A percentile compares a stretch with the other conserved stretches of the same genome.
Evolutionary conservation across 2,329 filamentous ascomycete species (phyloP).

Genomic region (Hypomyces perniciosus): DNA sequence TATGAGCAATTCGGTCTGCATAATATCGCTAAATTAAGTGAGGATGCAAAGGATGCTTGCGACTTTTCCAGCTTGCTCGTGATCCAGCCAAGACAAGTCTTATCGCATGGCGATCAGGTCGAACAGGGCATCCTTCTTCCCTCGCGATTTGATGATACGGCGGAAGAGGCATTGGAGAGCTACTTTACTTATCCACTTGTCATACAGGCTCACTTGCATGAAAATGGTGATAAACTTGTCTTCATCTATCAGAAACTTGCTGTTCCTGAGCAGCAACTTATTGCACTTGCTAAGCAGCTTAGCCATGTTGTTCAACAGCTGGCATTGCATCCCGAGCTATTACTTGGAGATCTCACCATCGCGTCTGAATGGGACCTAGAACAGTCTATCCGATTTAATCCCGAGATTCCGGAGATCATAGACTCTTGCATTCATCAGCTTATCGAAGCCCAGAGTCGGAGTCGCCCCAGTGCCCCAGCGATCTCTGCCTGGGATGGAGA

Average conservation of each 20-base stretch:
- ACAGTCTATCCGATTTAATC: background rate
- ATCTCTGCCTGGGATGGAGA: constrained; percentile 7
- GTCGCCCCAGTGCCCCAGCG: background rate
- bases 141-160: background rate
- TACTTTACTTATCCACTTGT: constrained; percentile 9
- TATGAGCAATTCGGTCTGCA: constrained; percentile 19
- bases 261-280: constrained; percentile 1
- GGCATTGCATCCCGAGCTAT: background rate
- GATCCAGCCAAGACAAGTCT: constrained; percentile 3
- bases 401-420: background rate
- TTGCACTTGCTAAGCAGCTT: constrained; percentile 3
- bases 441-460: background rate
- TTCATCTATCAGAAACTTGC: constrained; percentile 1
- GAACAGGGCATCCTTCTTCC: background rate
- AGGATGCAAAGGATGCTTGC: constrained; percentile 3
- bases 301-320: constrained; percentile 2
- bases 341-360: background rate
- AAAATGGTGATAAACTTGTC: background rate
- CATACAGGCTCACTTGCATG: constrained; percentile 5
- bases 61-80: constrained; percentile 7
- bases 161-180: background rate
- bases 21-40: constrained; percentile 5
- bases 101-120: background rate
- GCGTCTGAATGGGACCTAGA: constrained; percentile 1
- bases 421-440: constrained; percentile 23